These are phyloP conservation scores for Xylaria bambusicola DNA, from an alignment of 495 filamentous ascomycete genomes.

Conservation along the genomic window DNA sequence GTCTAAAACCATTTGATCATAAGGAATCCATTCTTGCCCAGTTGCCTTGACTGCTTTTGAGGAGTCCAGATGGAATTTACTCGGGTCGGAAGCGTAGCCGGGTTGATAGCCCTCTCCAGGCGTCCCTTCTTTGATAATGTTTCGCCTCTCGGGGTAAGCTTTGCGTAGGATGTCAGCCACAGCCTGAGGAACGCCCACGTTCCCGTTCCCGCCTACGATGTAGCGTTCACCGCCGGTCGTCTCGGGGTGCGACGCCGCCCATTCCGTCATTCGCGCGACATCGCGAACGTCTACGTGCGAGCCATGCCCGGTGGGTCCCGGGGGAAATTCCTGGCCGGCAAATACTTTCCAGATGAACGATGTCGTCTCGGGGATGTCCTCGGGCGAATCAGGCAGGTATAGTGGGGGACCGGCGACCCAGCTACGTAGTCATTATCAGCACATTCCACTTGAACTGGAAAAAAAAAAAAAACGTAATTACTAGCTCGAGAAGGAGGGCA, in stretches of 20 bases:
- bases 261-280: slow-evolving; percentile 43
- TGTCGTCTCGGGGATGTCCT: slow-evolving; percentile 26
- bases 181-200: slow-evolving; percentile 35
- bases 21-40: slow-evolving; percentile 4
- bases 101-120: slow-evolving; percentile 41
- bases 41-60: slow-evolving; percentile 10
- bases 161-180: slow-evolving; percentile 42
- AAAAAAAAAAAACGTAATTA: no score
- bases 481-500: neutral
- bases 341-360: slow-evolving; percentile 27
- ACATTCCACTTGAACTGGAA: neutral
- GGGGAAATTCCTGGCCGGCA: slow-evolving; percentile 19
- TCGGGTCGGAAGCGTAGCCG: slow-evolving; percentile 14
- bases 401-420: slow-evolving; percentile 38
- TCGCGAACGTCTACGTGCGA: slow-evolving; percentile 45
- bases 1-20: slow-evolving; percentile 8
- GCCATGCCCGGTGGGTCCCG: slow-evolving; percentile 23
- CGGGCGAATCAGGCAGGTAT: slow-evolving; percentile 17
- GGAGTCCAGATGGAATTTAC: neutral
- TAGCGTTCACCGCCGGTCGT: slow-evolving; percentile 41
- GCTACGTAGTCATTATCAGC: neutral
- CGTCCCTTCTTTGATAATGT: slow-evolving; percentile 37
- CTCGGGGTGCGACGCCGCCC: slow-evolving; percentile 36
- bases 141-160: slow-evolving; percentile 36
- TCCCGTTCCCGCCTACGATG: slow-evolving; percentile 24